These are phyloP conservation scores for Tilletia indica DNA, from an alignment of 1,284 basidiomycete genomes.

Conservation along the genomic window DNA sequence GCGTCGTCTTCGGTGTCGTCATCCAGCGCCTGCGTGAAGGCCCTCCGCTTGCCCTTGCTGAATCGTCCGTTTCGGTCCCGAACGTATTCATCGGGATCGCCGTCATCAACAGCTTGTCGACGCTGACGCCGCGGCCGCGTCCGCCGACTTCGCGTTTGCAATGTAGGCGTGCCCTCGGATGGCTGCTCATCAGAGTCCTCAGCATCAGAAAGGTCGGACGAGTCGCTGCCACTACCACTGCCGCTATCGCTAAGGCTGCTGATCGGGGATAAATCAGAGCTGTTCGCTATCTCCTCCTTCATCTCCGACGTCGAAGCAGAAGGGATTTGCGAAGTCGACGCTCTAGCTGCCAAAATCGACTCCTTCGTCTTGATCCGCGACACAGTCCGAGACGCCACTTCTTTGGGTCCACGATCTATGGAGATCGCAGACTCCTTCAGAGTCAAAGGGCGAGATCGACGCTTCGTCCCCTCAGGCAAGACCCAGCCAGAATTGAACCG, in stretches of 20 bases:
- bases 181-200: not conserved
- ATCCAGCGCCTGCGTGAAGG: not conserved
- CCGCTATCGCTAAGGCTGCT: not conserved
- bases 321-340: not conserved
- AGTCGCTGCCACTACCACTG: not conserved
- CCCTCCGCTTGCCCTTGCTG: not conserved
- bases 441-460: conserved; percentile 3
- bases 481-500: conserved; percentile 88
- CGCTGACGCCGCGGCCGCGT: not conserved
- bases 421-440: not conserved
- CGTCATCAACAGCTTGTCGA: not conserved
- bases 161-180: not conserved
- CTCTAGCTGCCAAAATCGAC: not conserved
- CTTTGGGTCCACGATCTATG: conserved; percentile 7
- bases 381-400: not conserved
- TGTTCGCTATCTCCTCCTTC: not conserved
- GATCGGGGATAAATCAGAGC: conserved; percentile 2
- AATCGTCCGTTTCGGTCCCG: not conserved
- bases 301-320: not conserved
- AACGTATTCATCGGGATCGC: not conserved
- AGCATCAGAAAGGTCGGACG: conserved; percentile 3
- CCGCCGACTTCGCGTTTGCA: not conserved
- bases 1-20: not conserved
- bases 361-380: not conserved
- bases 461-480: conserved; percentile 65